These are phyloP conservation scores for Salisapilia sapeloensis DNA, from an alignment of 352 stramenopile genomes.

Conservation along the genomic window DNA sequence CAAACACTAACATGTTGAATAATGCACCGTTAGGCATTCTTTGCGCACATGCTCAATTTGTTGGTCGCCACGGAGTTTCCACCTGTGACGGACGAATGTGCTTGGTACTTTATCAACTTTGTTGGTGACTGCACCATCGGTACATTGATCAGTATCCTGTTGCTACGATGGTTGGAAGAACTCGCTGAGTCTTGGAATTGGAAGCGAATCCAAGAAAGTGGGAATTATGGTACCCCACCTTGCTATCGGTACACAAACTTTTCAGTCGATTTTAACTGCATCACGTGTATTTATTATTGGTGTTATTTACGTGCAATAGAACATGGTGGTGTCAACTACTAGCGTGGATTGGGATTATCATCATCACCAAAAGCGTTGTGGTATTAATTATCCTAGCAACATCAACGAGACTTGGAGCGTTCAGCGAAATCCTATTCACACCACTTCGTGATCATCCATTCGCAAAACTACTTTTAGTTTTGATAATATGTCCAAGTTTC, in stretches of 20 bases:
- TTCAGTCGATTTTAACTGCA: neutral
- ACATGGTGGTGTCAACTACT: slow-evolving; percentile 40
- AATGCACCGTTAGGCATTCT: too few species aligned
- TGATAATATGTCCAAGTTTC: slow-evolving; percentile 72
- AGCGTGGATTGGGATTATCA: slow-evolving; percentile 54
- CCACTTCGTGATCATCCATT: slow-evolving; percentile 45
- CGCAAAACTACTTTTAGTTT: slow-evolving; percentile 51
- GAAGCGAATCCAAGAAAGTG: slow-evolving; percentile 55
- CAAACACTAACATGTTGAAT: too few species aligned
- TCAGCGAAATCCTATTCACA: slow-evolving; percentile 47
- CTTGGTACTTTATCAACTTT: slow-evolving; percentile 80
- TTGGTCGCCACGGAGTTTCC: slow-evolving; percentile 47
- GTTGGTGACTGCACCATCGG: slow-evolving; percentile 66
- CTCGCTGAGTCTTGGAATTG: slow-evolving; percentile 54
- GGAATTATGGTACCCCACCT: slow-evolving; percentile 55
- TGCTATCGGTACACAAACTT: slow-evolving; percentile 18
- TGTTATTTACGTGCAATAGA: slow-evolving; percentile 3
- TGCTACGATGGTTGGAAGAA: slow-evolving; percentile 60
- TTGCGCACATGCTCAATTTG: slow-evolving; percentile 60
- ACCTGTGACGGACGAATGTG: slow-evolving; percentile 66
- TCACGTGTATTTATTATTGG: neutral
- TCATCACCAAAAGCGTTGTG: slow-evolving; percentile 69
- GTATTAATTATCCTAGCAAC: slow-evolving; percentile 46
- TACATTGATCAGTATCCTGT: slow-evolving; percentile 56
- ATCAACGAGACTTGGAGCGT: slow-evolving; percentile 20